phyloP scores from a whole-genome alignment of 208 protist species.

The Blastocrithidia nonstop region DNA sequence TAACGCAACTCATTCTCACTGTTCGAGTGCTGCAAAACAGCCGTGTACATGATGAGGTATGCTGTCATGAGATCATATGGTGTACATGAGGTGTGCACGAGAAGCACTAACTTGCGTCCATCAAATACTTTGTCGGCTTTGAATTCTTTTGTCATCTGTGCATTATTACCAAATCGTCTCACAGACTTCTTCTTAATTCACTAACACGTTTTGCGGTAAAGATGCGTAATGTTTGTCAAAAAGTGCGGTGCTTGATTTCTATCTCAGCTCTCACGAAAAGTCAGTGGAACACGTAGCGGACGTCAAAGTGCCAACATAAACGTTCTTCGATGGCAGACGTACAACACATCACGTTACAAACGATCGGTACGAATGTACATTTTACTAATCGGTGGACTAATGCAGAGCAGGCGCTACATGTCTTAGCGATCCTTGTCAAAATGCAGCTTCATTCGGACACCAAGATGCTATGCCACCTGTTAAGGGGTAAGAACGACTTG shows the following conservation, averaged over 20 bases:
- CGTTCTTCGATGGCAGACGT: slow-evolving; percentile 26
- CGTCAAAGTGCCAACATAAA: slow-evolving; percentile 66
- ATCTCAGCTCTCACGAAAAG: no score
- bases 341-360: slow-evolving; percentile 52
- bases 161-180: no score
- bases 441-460: slow-evolving; percentile 27
- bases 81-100: slow-evolving; percentile 54
- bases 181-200: slow-evolving; percentile 2
- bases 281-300: no score
- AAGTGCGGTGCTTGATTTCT: no score
- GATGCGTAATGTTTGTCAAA: slow-evolving; percentile 6
- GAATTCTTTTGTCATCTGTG: no score
- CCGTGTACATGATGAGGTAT: slow-evolving; percentile 53
- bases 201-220: slow-evolving; percentile 3
- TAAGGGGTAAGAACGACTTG: slow-evolving; percentile 27
- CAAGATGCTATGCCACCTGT: slow-evolving; percentile 38
- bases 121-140: slow-evolving; percentile 7
- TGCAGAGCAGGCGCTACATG: slow-evolving; percentile 26
- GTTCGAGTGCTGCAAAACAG: slow-evolving; percentile 26
- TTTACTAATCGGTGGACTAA: slow-evolving; percentile 45
- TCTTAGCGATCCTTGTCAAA: slow-evolving; percentile 9
- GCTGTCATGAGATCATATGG: slow-evolving; percentile 42
- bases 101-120: slow-evolving; percentile 24
- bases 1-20: slow-evolving; percentile 19
- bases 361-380: slow-evolving; percentile 28